phyloP scores from a whole-genome alignment of 768 basidiomycete species.

The Trametes cubensis region DNA sequence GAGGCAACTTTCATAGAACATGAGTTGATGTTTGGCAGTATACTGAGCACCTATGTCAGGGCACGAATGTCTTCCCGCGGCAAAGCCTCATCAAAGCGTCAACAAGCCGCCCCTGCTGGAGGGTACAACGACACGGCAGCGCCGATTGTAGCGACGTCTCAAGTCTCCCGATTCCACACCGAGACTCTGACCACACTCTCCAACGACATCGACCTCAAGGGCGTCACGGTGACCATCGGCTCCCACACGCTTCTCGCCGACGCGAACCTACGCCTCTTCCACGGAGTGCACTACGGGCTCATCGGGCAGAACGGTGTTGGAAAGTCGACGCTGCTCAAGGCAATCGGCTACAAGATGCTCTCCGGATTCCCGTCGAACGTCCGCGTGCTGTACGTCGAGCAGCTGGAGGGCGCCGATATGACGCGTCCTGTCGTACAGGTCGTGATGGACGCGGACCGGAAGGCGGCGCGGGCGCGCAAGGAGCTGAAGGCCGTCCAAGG shows the following conservation, averaged over 20 bases:
- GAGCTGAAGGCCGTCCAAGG: slow-evolving; percentile 18
- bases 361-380: slow-evolving; percentile 88
- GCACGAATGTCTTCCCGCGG: slow-evolving; percentile 1
- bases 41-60: neutral
- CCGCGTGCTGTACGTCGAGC: slow-evolving; percentile 92
- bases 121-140: neutral
- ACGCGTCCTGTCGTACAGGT: slow-evolving; percentile 11
- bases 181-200: slow-evolving; percentile 22
- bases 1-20: too few relatives aligned
- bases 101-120: neutral
- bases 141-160: slow-evolving; percentile 20
- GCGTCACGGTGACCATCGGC: slow-evolving; percentile 17
- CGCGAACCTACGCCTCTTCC: slow-evolving; percentile 24
- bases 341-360: slow-evolving; percentile 59
- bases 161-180: slow-evolving; percentile 24
- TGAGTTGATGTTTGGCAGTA: neutral
- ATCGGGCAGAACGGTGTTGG: slow-evolving; percentile 96
- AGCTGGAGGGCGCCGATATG: slow-evolving; percentile 56
- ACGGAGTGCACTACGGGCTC: slow-evolving; percentile 38
- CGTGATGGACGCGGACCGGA: slow-evolving; percentile 21
- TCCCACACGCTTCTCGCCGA: slow-evolving; percentile 15
- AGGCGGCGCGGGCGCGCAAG: slow-evolving; percentile 15
- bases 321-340: slow-evolving; percentile 81
- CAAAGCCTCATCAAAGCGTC: slow-evolving; percentile 1
- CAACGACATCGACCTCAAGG: slow-evolving; percentile 25